Evolutionary conservation across 305 asterid genomes (phyloP).

Genomic region (Fraxinus velutina): DNA sequence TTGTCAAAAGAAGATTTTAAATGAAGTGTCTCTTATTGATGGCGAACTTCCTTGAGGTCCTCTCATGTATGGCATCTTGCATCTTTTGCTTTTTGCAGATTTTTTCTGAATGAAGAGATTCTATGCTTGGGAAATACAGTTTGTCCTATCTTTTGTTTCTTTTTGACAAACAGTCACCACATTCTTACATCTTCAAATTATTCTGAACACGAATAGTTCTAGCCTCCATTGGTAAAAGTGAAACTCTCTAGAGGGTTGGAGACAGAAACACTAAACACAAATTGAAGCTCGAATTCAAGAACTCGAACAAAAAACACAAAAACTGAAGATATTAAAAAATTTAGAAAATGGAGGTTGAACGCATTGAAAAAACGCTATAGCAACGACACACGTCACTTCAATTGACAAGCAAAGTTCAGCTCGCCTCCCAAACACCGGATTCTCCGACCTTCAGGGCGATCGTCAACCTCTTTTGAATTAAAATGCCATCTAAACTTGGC

Average conservation of each 20-base stretch:
- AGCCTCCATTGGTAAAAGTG: background rate
- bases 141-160: background rate
- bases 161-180: background rate
- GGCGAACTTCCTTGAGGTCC: background rate
- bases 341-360: background rate
- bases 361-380: background rate
- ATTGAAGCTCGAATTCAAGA: background rate
- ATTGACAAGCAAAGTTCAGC: background rate
- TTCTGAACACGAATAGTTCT: background rate
- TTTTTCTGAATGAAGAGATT: background rate
- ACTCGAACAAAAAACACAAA: background rate
- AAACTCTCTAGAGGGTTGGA: background rate
- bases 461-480: background rate
- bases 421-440: background rate
- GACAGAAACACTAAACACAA: background rate
- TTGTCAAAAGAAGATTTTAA: background rate
- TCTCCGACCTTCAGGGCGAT: background rate
- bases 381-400: background rate
- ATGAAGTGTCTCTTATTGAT: background rate
- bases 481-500: background rate
- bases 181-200: background rate
- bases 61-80: background rate
- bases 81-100: background rate
- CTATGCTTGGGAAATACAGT: background rate
- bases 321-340: background rate